These are phyloP conservation scores for Penicillium griseofulvum DNA, from an alignment of 2,329 filamentous ascomycete genomes.

Conservation along the genomic window DNA sequence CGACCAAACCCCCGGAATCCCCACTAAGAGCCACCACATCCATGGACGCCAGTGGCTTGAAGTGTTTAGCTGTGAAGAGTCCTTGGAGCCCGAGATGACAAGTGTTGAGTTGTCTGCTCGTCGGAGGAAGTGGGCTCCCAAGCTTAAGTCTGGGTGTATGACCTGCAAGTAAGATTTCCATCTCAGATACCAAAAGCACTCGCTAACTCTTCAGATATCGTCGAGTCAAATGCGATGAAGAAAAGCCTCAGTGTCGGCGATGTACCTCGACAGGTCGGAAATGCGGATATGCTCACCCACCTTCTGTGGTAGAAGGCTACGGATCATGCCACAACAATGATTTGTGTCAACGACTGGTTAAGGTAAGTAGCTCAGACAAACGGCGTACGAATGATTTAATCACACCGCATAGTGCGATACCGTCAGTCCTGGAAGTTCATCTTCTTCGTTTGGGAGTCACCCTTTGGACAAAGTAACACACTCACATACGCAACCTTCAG, in stretches of 20 bases:
- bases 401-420: neutral
- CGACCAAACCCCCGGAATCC: neutral
- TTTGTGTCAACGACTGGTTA: neutral
- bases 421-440: neutral
- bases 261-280: neutral
- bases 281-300: neutral
- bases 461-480: neutral
- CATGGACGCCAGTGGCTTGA: neutral
- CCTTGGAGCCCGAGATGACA: neutral
- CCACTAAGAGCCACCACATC: neutral
- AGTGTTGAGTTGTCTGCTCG: neutral
- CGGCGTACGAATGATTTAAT: neutral
- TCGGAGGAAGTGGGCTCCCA: neutral
- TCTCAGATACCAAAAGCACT: neutral
- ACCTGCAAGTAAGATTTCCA: neutral
- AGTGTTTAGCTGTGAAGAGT: neutral
- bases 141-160: neutral
- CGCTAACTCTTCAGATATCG: neutral
- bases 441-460: neutral
- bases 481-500: neutral
- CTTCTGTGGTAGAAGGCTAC: neutral
- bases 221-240: neutral
- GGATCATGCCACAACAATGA: neutral
- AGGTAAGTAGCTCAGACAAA: neutral
- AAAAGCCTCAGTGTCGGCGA: neutral